Conservation (phyloP, 352 stramenopile genomes). For the Pythium biforme region DNA sequence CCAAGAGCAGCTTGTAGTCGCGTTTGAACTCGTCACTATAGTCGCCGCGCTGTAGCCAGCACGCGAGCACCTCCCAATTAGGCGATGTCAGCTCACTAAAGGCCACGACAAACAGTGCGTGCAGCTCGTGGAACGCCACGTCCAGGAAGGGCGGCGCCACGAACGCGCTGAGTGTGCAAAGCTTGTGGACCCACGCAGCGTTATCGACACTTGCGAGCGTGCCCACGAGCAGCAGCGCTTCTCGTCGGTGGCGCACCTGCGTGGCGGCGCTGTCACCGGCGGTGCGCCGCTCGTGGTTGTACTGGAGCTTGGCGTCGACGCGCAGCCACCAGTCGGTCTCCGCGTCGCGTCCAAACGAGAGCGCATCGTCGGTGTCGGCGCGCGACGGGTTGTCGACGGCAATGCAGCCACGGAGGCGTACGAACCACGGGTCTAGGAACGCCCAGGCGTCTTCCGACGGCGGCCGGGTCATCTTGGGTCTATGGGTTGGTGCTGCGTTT, state of each 20-base stretch:
- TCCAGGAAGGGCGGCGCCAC: slow-evolving; percentile 13
- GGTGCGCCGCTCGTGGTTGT: too few species aligned
- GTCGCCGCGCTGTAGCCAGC: not conserved
- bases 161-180: slow-evolving; percentile 5
- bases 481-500: too few species aligned
- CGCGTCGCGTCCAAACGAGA: slow-evolving; percentile 1
- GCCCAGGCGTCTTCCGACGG: not conserved
- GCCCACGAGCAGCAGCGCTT: slow-evolving; percentile 6
- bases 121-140: not conserved
- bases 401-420: not conserved
- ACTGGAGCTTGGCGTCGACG: not conserved
- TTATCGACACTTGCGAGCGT: slow-evolving; percentile 8
- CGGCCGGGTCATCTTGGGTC: too few species aligned
- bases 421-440: slow-evolving; percentile 18
- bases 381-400: not conserved
- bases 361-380: not conserved
- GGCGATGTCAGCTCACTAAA: not conserved
- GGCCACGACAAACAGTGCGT: not conserved
- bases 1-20: not conserved
- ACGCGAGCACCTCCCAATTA: not conserved
- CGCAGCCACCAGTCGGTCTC: slow-evolving; percentile 15
- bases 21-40: not conserved
- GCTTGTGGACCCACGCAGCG: not conserved
- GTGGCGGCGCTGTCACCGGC: not conserved
- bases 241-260: not conserved